Evolutionary conservation across 371 early-diverging fungal genomes (phyloP).

Genomic region (Mortierella polycephala): DNA sequence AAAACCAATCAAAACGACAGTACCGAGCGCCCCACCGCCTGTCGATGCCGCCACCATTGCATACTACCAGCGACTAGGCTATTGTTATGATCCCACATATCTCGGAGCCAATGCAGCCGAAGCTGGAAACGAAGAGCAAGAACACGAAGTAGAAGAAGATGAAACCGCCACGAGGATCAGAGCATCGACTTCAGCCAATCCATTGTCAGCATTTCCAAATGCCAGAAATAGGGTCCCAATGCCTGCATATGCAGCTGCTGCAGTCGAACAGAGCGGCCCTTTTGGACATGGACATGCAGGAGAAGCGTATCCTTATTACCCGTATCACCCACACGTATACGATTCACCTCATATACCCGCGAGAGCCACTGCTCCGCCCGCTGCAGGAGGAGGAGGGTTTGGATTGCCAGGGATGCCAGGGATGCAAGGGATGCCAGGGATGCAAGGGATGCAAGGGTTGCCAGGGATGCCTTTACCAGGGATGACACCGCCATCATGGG

Average conservation of each 20-base stretch:
- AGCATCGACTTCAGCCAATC: neutral
- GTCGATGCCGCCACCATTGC: slow-evolving; percentile 44
- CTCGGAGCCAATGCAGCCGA: neutral
- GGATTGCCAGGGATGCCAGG: slow-evolving; percentile 1
- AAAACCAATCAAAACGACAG: slow-evolving; percentile 2
- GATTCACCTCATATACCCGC: slow-evolving; percentile 15
- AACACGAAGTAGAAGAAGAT: neutral
- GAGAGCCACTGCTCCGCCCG: neutral
- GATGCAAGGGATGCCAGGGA: neutral
- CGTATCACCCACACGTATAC: slow-evolving; percentile 11
- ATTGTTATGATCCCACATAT: slow-evolving; percentile 43
- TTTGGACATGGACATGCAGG: slow-evolving; percentile 3
- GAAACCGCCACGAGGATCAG: slow-evolving; percentile 6
- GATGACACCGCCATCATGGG: neutral
- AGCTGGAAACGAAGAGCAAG: slow-evolving; percentile 13
- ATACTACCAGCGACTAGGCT: slow-evolving; percentile 40
- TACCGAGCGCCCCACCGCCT: neutral
- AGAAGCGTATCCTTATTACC: neutral
- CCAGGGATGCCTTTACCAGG: slow-evolving; percentile 1
- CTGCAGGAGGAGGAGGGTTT: slow-evolving; percentile 3
- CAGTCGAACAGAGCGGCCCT: neutral
- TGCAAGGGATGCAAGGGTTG: neutral
- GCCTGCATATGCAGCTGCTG: neutral
- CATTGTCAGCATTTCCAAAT: neutral
- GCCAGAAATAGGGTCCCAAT: slow-evolving; percentile 12